Conservation (phyloP, 2,329 filamentous ascomycete genomes). For the Achaetomium macrosporum region DNA sequence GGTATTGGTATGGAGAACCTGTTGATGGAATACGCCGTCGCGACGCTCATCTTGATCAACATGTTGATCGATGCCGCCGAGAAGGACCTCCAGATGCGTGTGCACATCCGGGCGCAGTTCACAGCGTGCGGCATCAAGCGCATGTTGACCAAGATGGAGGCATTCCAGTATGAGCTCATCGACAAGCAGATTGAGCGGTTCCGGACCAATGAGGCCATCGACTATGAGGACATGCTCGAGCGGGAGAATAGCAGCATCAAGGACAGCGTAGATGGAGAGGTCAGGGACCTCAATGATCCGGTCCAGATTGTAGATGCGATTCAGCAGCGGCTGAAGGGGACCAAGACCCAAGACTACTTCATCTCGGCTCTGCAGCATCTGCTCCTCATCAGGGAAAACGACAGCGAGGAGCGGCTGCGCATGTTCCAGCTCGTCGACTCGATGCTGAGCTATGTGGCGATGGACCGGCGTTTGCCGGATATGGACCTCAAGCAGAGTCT, state of each 20-base stretch:
- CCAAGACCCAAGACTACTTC: slow-evolving; percentile 89
- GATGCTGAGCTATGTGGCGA: slow-evolving; percentile 98
- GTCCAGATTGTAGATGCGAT: slow-evolving; percentile 93
- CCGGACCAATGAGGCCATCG: slow-evolving; percentile 89
- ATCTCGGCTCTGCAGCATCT: slow-evolving; percentile 92
- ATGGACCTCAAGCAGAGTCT: slow-evolving; percentile 97
- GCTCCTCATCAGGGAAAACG: slow-evolving; percentile 83
- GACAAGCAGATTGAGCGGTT: slow-evolving; percentile 97
- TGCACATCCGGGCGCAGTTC: slow-evolving; percentile 93
- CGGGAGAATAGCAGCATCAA: slow-evolving; percentile 85
- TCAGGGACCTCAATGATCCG: slow-evolving; percentile 89
- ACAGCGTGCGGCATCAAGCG: slow-evolving; percentile 93
- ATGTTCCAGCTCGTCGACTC: slow-evolving; percentile 98
- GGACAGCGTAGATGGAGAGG: slow-evolving; percentile 77
- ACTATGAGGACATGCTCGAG: slow-evolving; percentile 96
- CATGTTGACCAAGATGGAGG: slow-evolving; percentile 93
- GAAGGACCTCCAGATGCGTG: slow-evolving; percentile 79
- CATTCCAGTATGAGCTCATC: slow-evolving; percentile 95
- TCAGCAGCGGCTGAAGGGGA: slow-evolving; percentile 74
- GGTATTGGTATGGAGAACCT: slow-evolving; percentile 98
- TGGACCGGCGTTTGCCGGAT: slow-evolving; percentile 91
- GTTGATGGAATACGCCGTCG: slow-evolving; percentile 97
- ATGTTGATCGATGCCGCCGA: slow-evolving; percentile 92
- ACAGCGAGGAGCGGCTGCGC: slow-evolving; percentile 82
- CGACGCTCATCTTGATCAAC: slow-evolving; percentile 91